Percentiles rank a stretch among this genome's conserved stretches.
Conservation (phyloP, 805 yeast genomes). For the Ogataea paradorogensis region DNA sequence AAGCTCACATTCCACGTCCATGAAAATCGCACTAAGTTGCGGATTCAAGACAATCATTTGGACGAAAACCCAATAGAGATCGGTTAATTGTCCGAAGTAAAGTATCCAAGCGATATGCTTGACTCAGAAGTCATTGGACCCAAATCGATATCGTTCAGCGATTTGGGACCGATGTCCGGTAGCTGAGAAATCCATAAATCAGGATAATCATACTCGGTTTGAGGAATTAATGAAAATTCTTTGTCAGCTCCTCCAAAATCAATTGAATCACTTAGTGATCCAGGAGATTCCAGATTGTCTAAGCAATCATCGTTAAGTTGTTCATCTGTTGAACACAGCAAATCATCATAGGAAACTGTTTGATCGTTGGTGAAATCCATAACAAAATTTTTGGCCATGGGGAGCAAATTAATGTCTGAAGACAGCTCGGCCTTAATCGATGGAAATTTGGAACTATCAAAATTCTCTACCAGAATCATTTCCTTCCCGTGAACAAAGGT, state of each 20-base stretch:
- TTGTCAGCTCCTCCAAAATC: not conserved
- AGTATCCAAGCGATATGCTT: not conserved
- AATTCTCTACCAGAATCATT: not conserved
- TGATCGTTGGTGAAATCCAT: not conserved
- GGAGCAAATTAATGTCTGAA: not conserved
- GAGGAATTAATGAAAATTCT: conserved; percentile 1
- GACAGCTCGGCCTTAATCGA: not conserved
- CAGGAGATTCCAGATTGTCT: conserved; percentile 10
- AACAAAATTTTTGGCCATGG: not conserved
- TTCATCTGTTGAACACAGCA: not conserved
- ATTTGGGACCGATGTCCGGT: not conserved
- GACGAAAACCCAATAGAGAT: not conserved
- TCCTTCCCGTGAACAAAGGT: conserved; percentile 7
- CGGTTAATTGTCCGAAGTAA: not conserved
- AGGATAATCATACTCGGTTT: not conserved
- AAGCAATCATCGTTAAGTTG: not conserved
- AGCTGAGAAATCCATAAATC: conserved; percentile 3
- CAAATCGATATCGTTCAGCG: not conserved
- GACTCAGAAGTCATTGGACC: not conserved
- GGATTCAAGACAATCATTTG: not conserved
- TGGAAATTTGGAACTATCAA: not conserved
- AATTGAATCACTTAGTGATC: conserved; percentile 2
- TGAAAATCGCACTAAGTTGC: not conserved
- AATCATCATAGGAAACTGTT: not conserved
- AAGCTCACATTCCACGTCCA: conserved; percentile 3